Evolutionary conservation across 371 early-diverging fungal genomes (phyloP), one percentile per base, ranked within the genome.

Genomic region (Conidiobolus incongruus): DNA sequence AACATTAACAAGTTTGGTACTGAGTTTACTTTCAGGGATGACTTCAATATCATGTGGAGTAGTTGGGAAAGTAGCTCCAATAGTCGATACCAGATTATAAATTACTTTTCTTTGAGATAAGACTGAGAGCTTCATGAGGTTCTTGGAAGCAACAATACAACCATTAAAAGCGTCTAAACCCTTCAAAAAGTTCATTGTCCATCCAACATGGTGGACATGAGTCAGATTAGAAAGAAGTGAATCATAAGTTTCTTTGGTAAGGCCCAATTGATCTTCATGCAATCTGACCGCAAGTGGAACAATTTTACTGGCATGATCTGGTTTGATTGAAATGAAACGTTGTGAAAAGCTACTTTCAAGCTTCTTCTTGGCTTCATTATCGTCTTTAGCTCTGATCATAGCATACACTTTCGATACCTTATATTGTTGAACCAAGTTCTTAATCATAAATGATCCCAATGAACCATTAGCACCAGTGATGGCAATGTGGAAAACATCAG

Each of bases 191-290:
- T n/a, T n/a, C n/a, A n/a, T n/a, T n/a, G n/a, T n/a, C n/a, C n/a
- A n/a, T n/a, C n/a, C n/a, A n/a, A n/a, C n/a, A n/a, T n/a, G n/a
- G n/a, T n/a, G n/a, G n/a, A n/a, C n/a, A n/a, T n/a, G n/a, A n/a
- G n/a, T n/a, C n/a, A n/a, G n/a, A n/a, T n/a, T n/a, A n/a, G n/a
- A n/a, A n/a, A n/a, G n/a, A n/a, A n/a, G n/a, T n/a, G n/a, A n/a
- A n/a, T n/a, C n/a, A n/a, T n/a, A n/a, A n/a, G n/a, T n/a, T n/a
- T n/a, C n/a, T n/a, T n/a, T n/a, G n/a, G n/a, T n/a, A n/a, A n/a
- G n/a, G n/a, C n/a, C n/a, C n/a, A 65, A 48, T 0, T 47, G 47
- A 1, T 35, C 48, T 0, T 60, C 52, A 26, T 35, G 33, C 8
- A 58, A 23, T 29, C 43, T 38, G 40, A 49, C 44, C 1, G 50